phyloP scores from a whole-genome alignment of 805 yeast species.

The Kodamaea laetipori region DNA sequence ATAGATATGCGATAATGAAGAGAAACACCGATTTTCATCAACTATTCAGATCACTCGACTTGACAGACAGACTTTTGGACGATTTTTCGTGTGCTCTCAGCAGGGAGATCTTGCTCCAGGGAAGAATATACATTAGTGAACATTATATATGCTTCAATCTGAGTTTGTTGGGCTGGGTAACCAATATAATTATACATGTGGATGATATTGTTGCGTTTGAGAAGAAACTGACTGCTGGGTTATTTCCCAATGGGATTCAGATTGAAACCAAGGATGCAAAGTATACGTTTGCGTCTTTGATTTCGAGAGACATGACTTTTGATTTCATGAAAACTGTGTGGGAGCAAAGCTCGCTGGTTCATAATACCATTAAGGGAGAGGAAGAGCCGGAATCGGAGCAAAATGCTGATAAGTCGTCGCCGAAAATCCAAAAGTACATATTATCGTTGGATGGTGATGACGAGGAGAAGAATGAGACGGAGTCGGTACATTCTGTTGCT shows the following conservation, averaged over 20 bases:
- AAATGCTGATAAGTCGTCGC: constrained; percentile 29
- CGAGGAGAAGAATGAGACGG: constrained; percentile 24
- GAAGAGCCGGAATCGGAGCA: constrained; percentile 4
- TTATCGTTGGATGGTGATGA: constrained; percentile 23
- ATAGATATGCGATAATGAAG: constrained; percentile 64
- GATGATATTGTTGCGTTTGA: constrained; percentile 64
- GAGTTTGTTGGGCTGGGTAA: constrained; percentile 67
- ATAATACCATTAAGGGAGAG: not conserved
- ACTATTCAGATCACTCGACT: constrained; percentile 53
- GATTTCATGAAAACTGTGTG: constrained; percentile 60
- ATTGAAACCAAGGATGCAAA: constrained; percentile 64
- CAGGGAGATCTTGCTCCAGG: constrained; percentile 67
- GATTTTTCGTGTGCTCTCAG: constrained; percentile 69
- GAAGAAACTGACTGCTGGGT: constrained; percentile 63
- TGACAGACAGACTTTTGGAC: constrained; percentile 54
- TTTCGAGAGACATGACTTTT: constrained; percentile 58
- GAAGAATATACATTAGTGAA: constrained; percentile 60
- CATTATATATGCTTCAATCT: constrained; percentile 63
- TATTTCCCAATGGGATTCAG: constrained; percentile 70
- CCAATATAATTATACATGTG: constrained; percentile 57
- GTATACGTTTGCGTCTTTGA: constrained; percentile 65
- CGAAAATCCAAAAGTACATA: constrained; percentile 21
- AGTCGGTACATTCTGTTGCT: constrained; percentile 18
- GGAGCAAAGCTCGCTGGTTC: constrained; percentile 34
- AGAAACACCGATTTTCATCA: constrained; percentile 63